These are phyloP conservation scores for Tolypocladium ophioglossoides DNA, from an alignment of 2,329 filamentous ascomycete species.

Conservation along the genomic window DNA sequence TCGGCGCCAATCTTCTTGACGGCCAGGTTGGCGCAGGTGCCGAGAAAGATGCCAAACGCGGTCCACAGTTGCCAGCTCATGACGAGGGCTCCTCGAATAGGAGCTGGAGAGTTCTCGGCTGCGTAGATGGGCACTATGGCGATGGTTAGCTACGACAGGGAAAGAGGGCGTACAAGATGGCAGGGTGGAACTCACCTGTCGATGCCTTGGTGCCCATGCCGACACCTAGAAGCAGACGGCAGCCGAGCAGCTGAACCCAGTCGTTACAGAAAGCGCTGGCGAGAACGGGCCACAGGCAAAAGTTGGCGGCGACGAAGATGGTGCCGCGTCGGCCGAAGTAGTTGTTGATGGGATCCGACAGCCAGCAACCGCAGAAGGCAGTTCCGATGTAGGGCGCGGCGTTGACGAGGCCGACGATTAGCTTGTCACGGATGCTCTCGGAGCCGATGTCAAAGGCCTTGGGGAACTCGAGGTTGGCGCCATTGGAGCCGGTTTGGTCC, in stretches of 20 bases:
- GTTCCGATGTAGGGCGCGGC: slow-evolving; percentile 41
- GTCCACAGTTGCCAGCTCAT: slow-evolving; percentile 74
- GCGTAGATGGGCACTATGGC: slow-evolving; percentile 58
- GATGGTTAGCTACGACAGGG: neutral
- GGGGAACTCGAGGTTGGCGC: slow-evolving; percentile 53
- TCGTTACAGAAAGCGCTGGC: slow-evolving; percentile 61
- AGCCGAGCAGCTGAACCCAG: slow-evolving; percentile 62
- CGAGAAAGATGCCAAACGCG: slow-evolving; percentile 50
- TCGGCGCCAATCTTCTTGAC: slow-evolving; percentile 19
- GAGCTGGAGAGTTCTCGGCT: slow-evolving; percentile 60
- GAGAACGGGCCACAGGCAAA: slow-evolving; percentile 60
- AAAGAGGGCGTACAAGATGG: neutral
- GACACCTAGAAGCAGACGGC: slow-evolving; percentile 63
- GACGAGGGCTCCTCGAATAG: slow-evolving; percentile 63
- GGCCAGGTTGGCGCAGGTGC: slow-evolving; percentile 50
- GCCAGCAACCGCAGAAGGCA: slow-evolving; percentile 47
- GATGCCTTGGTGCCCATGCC: slow-evolving; percentile 68
- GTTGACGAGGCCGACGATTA: slow-evolving; percentile 59
- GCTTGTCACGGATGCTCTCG: slow-evolving; percentile 23
- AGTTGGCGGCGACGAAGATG: slow-evolving; percentile 66
- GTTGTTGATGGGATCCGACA: slow-evolving; percentile 51
- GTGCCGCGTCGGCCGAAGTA: slow-evolving; percentile 32
- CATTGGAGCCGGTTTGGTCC: slow-evolving; percentile 56
- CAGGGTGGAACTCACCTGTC: slow-evolving; percentile 27
- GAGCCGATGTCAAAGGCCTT: slow-evolving; percentile 33